phyloP scores from a whole-genome alignment of 768 basidiomycete genomes.

The Termitomyces heimii region DNA sequence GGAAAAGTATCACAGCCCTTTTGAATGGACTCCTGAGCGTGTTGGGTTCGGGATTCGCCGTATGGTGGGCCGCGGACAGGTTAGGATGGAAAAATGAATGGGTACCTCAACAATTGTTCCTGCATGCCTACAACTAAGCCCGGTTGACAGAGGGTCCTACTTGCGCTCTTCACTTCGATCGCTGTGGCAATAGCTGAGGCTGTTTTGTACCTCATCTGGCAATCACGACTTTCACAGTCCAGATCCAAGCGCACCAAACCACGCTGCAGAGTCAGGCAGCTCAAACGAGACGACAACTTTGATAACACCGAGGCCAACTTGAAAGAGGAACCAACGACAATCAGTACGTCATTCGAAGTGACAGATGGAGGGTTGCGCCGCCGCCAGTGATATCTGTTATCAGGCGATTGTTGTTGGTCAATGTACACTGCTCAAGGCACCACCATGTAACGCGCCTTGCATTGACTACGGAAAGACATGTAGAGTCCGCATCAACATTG shows the following conservation, averaged over 20 bases:
- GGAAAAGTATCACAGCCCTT: constrained; percentile 62
- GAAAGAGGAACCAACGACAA: not conserved
- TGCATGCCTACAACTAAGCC: constrained; percentile 1
- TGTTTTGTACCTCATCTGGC: constrained; percentile 69
- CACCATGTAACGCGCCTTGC: not conserved
- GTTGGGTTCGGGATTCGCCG: constrained; percentile 56
- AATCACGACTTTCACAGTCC: constrained; percentile 35
- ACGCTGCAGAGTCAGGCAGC: constrained; percentile 11
- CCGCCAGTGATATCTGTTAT: constrained; percentile 17
- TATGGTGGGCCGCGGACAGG: constrained; percentile 67
- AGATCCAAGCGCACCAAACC: constrained; percentile 14
- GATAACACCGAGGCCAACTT: not conserved
- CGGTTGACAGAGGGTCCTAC: constrained; percentile 45
- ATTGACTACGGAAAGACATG: constrained; percentile 34
- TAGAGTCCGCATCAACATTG: constrained; percentile 51
- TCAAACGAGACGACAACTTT: constrained; percentile 33
- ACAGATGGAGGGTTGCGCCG: constrained; percentile 21
- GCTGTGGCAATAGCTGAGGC: constrained; percentile 70
- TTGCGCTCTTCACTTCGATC: constrained; percentile 53
- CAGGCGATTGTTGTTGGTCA: not conserved
- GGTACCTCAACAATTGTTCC: constrained; percentile 32
- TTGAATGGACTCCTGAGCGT: constrained; percentile 71
- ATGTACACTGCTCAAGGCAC: not conserved
- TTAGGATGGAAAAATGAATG: constrained; percentile 68
- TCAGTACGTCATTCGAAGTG: constrained; percentile 9